Evolutionary conservation across 1,284 basidiomycete species (phyloP), one percentile per base, ranked within the genome.

Genomic region (Mycocalia duriaeana): DNA sequence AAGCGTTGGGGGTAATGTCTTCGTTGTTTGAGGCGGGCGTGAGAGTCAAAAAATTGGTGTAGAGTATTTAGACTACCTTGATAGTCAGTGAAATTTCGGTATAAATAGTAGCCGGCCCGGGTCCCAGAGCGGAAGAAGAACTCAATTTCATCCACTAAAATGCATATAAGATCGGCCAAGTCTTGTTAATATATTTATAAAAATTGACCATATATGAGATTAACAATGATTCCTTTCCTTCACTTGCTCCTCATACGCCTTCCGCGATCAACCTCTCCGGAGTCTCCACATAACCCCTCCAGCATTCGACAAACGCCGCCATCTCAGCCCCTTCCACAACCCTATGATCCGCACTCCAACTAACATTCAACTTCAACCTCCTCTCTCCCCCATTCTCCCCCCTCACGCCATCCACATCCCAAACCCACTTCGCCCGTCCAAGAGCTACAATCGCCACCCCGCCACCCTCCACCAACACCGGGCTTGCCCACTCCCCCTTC

Each of bases 301-400:
- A 96, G 38, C 77, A 76, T 68, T 94, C 91, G 43, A 94, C 89
- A 63, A 96, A 91, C 47, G 86, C 85, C 39, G 92, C 92, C 51
- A 96, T 65, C 69, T 96, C 94, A 0, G 92, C 93, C 5, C 94
- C 94, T 63, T 96, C 93, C 6, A 95, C 85, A 5, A 95, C 83
- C 16, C 94, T 70, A 70, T 96, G 94, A 63, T 96, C 94, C 25
- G 88, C 94, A 54, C 82, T 85, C 88, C 91, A 94, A 50, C 87
- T 89, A 3, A 92, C 77, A 19, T 82, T 79, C 42, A 91, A 68
- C 66, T 84, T 82, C 50, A 94, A 65, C 55, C 90, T 75, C 49
- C 77, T 66, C 57, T 81, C 76, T 1, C 84, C 86, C 18, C 63
- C 57, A 26, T 60, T 63, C 45, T 58, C 59, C 8, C 67, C 66